Base-by-base conservation (phyloP, 495 filamentous ascomycete species). In the Amphirosellinia nigrospora region DNA sequence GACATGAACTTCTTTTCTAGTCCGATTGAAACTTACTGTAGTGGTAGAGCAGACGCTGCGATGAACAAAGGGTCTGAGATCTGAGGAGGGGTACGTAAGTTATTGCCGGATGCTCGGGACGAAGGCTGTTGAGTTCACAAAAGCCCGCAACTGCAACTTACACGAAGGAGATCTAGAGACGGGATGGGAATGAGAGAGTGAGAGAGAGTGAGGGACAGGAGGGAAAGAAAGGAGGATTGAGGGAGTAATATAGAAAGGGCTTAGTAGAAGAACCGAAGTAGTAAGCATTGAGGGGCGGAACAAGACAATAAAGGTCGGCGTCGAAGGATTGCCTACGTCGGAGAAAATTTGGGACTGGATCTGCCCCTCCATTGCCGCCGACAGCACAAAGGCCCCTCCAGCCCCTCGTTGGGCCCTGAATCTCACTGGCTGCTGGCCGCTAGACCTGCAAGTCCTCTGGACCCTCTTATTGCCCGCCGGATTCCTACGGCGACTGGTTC, bases 221-320 rank as follows among this genome's bases (percentile, higher is more conserved):
- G 69, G 9, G 39, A 39, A 60, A 52, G 43, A 53, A 64, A 7
- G 26, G 41, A 43, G 21, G 19, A 26, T 21, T 45, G 53, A 61
- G 56, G 46, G 58, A 38, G 52, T 68, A 10, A 46, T 48, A 48
- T 43, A 53, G 56, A 62, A 53, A 46, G 28, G 34, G 34, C 21
- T 53, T 62, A 61, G 39, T 41, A 19, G 50, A 41, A 56, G 26
- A 70, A 70, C 32, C 15, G 32, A 69, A 70, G 64, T 66, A 56
- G 68, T 61, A 56, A 71, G 72, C 64, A 56, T 48, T 69, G 72
- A 67, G 58, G 67, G 73, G 61, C 55, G 66, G 64, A 48, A 71
- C 61, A 68, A 62, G 64, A 68, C 45, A 43, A 58, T 52, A 69
- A 69, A 59, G 55, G 34, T 36, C 56, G 45, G 50, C 64, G 43